Base-by-base conservation (phyloP, 31 red algal genomes). In the Odonthalia washingtoniensis region DNA sequence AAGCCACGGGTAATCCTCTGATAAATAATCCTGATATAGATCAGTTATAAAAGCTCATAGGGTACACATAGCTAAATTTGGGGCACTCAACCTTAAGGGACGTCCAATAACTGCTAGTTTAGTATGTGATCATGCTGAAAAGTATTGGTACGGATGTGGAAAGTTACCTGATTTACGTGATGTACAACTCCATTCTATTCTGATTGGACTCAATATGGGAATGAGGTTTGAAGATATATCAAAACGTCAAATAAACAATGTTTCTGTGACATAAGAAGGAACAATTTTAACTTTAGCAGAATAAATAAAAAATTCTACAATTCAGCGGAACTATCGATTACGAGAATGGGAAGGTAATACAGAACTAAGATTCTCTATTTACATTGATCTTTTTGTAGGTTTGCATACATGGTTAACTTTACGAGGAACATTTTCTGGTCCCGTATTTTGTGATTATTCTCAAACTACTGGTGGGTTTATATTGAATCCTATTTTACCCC, bases 11-110 rank as follows among this genome's bases (percentile, higher is more conserved):
- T 63, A 83, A 83, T 21, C 80, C 64, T 21, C 65, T 83, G 2
- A 70, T 83, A 40, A 36, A 52, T n/a, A 83, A 83, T 24, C 80
- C 65, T 46, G 80, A 83, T 52, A 46, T 83, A 1, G 65, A 70
- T 30, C 5, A 41, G 12, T 41, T 83, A 2, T 33, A 42, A 70
- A 52, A 35, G 62, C 80, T 6, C 80, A 83, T 72, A 27, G 80
- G 2, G 63, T 45, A 18, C 2, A 83, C 52, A 28, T 83, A 26
- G 62, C 80, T 9, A 70, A 64, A 70, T 41, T 41, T 49, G 80
- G 80, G 3, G 34, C 30, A 16, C 46, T 83, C 17, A 83, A 4
- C 2, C 5, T 41, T 49, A 70, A 44, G 12, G 80, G 63, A 5
- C 62, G 80, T 5, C 80, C 64, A 28, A 2, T 72, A 3, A 70